Base-by-base conservation (phyloP, 129 eudicot genomes). In the Artemisia annua region DNA sequence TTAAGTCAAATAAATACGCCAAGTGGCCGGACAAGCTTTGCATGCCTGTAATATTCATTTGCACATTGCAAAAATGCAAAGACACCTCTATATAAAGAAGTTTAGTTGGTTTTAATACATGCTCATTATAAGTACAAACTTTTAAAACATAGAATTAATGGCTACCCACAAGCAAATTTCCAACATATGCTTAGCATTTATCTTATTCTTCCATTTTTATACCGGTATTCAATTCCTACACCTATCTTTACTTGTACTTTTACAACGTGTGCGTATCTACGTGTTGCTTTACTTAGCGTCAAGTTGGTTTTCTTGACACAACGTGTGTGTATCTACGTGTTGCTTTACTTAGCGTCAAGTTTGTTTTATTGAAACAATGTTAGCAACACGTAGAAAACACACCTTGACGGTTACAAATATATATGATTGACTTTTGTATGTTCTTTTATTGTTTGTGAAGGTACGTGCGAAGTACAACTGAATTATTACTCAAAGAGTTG, bases 401-500 rank as follows among this genome's bases (percentile, higher is more conserved):
- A 18, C 24, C 3, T 69, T 11, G 4, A 7, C 32, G 4, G 4
- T 55, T n/a, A 55, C 20, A 0, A 49, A 10, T 14, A 22, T 70
- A 10, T 14, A 22, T 70, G 46, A n/a, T 64, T 65, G 46, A 43
- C 18, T 4, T 63, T 44, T 69, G n/a, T 39, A 4, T 32, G 11
- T 64, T 50, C 11, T 70, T 17, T 26, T 18, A 22, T 11, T 26
- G 20, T 69, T 24, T 22, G 10, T 75, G 63, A 59, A 87, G 97
- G 91, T 35, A 56, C 55, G 56, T 32, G 88, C 18, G 96, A 85
- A 8, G 63, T 92, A 12, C 89, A 67, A 35, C 32, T 83, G 30
- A 78, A 87, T 63, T 89, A 87, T 81, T 92, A 92, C 82, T 76
- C 87, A 3, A 54, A 82, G 20, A 87, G 81, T 73, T 92, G 98